phyloP scores from a whole-genome alignment of 768 basidiomycete genomes.

The Auricularia sp. region DNA sequence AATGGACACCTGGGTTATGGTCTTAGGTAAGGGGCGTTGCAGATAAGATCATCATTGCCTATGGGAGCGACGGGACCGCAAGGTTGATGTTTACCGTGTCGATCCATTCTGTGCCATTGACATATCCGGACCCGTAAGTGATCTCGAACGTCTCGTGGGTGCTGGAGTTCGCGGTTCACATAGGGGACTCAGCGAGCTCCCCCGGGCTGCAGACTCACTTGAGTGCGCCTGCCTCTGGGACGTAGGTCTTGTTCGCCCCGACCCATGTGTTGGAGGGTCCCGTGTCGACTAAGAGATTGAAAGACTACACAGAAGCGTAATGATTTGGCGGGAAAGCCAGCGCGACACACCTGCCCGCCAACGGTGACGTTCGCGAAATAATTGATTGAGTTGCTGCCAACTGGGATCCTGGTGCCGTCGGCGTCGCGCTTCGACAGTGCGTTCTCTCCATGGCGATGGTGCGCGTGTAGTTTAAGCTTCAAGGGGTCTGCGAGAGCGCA shows the following conservation, averaged over 20 bases:
- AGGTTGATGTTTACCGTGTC: not conserved
- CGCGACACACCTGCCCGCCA: not conserved
- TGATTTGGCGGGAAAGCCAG: too few relatives aligned
- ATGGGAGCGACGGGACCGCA: not conserved
- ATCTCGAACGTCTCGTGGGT: conserved; percentile 2
- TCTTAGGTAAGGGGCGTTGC: too few relatives aligned
- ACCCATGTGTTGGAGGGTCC: conserved; percentile 5
- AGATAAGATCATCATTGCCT: too few relatives aligned
- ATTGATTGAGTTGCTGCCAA: not conserved
- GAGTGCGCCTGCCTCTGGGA: not conserved
- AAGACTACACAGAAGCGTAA: not conserved
- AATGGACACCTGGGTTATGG: not conserved
- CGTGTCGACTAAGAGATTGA: conserved; percentile 6
- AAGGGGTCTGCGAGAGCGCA: not conserved
- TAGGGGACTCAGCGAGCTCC: not conserved
- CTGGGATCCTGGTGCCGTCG: not conserved
- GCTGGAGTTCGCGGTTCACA: not conserved
- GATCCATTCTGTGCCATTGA: conserved; percentile 4
- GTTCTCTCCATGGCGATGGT: not conserved
- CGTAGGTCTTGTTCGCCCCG: conserved; percentile 1
- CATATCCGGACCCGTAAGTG: conserved; percentile 2
- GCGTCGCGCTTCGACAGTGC: not conserved
- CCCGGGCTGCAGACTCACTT: not conserved
- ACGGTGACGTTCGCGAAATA: not conserved
- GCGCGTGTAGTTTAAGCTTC: not conserved